phyloP scores from a whole-genome alignment of 2,329 filamentous ascomycete genomes.

The Penicillium sclerotigenum region DNA sequence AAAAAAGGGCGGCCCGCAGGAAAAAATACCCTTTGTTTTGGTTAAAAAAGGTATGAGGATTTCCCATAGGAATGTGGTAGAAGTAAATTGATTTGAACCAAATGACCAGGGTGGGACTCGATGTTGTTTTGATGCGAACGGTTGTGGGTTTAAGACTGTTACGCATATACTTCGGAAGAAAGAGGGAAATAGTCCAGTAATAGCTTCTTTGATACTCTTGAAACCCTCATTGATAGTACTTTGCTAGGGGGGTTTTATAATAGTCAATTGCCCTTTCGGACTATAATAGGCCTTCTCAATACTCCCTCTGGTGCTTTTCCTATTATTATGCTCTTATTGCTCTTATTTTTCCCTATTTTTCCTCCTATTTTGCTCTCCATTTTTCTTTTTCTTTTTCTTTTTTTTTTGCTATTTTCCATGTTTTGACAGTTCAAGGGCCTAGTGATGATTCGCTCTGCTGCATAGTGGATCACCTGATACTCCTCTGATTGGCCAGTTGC shows the following conservation, averaged over 20 bases:
- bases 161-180: background rate
- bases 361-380: background rate
- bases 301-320: background rate
- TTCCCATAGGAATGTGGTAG: constrained; percentile 21
- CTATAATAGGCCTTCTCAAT: background rate
- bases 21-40: constrained; percentile 34
- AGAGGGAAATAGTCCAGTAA: background rate
- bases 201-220: background rate
- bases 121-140: constrained; percentile 19
- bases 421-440: constrained; percentile 1
- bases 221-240: background rate
- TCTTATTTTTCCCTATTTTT: background rate
- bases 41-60: constrained; percentile 28
- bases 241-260: background rate
- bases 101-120: constrained; percentile 8
- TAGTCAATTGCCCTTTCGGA: background rate
- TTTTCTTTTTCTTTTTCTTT: background rate
- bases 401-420: constrained; percentile 2
- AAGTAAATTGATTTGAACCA: constrained; percentile 2
- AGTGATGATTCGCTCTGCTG: constrained; percentile 14
- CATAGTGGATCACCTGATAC: constrained; percentile 1
- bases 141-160: background rate
- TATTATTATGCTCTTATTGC: background rate
- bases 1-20: background rate
- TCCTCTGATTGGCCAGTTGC: constrained; percentile 8